Percentiles rank a stretch among this genome's conserved stretches.
Evolutionary conservation across 2,329 filamentous ascomycete species (phyloP).

Genomic region (Apiospora marii): DNA sequence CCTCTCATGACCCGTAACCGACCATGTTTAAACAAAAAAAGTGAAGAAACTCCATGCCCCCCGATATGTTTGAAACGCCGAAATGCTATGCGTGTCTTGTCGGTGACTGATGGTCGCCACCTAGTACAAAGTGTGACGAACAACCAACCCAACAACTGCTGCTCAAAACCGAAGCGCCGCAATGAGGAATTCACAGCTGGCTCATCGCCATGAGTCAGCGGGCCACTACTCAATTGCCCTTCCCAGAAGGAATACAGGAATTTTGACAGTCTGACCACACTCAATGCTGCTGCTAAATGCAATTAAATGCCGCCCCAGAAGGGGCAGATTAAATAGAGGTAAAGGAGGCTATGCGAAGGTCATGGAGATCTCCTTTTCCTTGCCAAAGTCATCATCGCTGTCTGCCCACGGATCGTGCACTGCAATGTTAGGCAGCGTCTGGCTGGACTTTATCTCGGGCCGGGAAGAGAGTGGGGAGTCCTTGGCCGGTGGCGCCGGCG

Average conservation of each 20-base stretch:
- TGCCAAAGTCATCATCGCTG: conserved; percentile 72
- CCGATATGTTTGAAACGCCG: conserved; percentile 7
- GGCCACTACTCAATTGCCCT: neutral
- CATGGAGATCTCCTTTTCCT: conserved; percentile 80
- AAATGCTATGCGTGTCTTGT: conserved; percentile 12
- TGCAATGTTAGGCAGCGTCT: conserved; percentile 59
- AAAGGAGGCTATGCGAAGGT: conserved; percentile 70
- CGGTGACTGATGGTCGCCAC: neutral
- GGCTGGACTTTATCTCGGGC: conserved; percentile 53
- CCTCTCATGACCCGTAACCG: neutral
- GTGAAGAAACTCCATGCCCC: conserved; percentile 12
- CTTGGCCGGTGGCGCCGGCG: conserved; percentile 43
- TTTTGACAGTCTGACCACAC: neutral
- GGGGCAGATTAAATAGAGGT: neutral
- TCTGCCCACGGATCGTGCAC: conserved; percentile 73
- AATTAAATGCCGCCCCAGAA: neutral
- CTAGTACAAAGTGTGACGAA: neutral
- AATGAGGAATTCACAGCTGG: neutral
- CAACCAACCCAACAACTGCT: neutral
- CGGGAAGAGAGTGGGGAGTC: conserved; percentile 36
- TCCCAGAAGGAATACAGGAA: neutral
- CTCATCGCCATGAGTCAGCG: neutral
- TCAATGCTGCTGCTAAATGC: neutral
- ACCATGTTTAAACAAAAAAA: conserved; percentile 4
- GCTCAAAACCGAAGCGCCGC: neutral